Base-by-base conservation (phyloP, 2,329 filamentous ascomycete genomes). In the Cercospora beticola region DNA sequence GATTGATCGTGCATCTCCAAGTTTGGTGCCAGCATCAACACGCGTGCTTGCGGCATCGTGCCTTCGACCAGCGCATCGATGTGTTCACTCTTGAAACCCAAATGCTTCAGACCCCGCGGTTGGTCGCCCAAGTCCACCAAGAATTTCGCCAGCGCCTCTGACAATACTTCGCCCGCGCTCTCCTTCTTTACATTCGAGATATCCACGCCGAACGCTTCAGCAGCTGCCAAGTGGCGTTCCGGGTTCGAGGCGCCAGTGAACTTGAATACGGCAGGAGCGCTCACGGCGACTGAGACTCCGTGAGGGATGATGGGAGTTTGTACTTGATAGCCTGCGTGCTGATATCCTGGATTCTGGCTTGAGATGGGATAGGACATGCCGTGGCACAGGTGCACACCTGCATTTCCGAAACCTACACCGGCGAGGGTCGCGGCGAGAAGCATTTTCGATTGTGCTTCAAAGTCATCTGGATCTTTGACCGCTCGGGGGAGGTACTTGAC, bases 311-410 rank as follows among this genome's bases (percentile, higher is more conserved):
- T 91, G 9, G 92, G 88, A 31, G 86, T 79, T 28, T 87, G 81
- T 7, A 97, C 89, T 1, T 90, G 83, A 80, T 99, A 99, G n/a
- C 95, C 95, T 0, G 86, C 80, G 78, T 99, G 95, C 75, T 89
- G 89, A 82, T 98, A 98, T 5, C 91, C 90, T 0, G 92, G 92
- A 79, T 99, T 99, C 79, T 97, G 94, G 31, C 93, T 92, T 0
- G 93, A 97, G 77, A 99, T 97, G 18, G 95, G 95, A 78, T 99
- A 99, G 26, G 92, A 96, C 94, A 99, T 98, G 78, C 94, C 90
- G 78, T 92, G 90, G 79, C 90, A 92, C 9, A 92, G 84, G 82
- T 99, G 95, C 2, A 99, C 95, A 61, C 96, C 95, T 1, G 96
- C 96, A 76, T 99, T 99, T 21, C 96, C 95, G 79, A 99, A 99